Base-by-base conservation (phyloP, 495 filamentous ascomycete genomes). In the Hypomontagnella monticulosa region DNA sequence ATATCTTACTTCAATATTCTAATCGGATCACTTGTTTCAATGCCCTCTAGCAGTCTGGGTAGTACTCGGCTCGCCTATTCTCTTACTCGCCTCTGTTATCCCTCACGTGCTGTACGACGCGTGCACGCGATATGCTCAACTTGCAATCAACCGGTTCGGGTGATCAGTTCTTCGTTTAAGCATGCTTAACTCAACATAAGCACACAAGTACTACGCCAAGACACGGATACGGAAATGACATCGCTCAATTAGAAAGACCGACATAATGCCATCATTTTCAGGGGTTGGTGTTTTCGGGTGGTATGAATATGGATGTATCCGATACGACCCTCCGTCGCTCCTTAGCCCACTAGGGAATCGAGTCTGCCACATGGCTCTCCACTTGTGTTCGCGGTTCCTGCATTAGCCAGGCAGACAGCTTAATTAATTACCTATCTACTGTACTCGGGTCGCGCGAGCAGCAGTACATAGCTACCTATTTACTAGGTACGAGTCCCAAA, bases 291-390 rank as follows among this genome's bases (percentile, higher is more conserved):
- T 30, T 27, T 41, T 11, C 23, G 9, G 40, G 15, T 0, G 11
- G 36, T 43, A 65, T 53, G 48, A 40, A 32, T 55, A 33, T n/a
- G 36, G 36, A 42, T 11, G 37, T 42, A 59, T 23, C 51, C 48
- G 44, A 63, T 68, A 63, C 64, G 48, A 58, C 34, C 14, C 18
- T 59, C 48, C 36, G 34, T 27, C 47, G 30, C 41, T 50, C 38
- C 48, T 30, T 60, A 23, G 46, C 38, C 53, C 65, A 55, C 59
- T 37, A 15, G 30, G 50, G 54, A 59, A 59, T 52, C 33, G 36
- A 49, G 49, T 32, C 55, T 56, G 66, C 66, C 66, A 69, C 60
- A 64, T 69, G 66, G 66, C 56, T 69, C 61, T 60, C 66, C 61
- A 69, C 66, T 61, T 51, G 55, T 56, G 51, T 58, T 48, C 41